phyloP scores from a whole-genome alignment of 139 green algal genomes.

The Astrephomene gubernaculifera region DNA sequence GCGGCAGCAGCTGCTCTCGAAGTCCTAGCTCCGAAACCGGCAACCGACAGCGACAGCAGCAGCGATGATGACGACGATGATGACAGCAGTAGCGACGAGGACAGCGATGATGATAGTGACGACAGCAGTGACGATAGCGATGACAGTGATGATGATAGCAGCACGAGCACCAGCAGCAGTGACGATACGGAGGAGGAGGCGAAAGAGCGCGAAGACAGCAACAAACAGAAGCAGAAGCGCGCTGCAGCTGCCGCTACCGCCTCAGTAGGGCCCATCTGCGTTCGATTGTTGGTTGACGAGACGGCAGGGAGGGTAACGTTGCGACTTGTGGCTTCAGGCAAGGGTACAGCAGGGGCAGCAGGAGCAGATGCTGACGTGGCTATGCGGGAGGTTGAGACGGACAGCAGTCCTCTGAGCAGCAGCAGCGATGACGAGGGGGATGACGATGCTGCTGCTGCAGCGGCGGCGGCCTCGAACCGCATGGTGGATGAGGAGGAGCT shows the following conservation, averaged over 20 bases:
- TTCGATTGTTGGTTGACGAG: background rate
- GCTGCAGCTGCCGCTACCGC: background rate
- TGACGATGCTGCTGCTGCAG: background rate
- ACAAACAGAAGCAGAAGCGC: no score
- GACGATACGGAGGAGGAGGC: background rate
- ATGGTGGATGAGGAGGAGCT: slow-evolving; percentile 37
- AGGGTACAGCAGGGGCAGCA: background rate
- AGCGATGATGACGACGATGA: slow-evolving; percentile 35
- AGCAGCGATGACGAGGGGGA: background rate
- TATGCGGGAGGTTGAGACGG: slow-evolving; percentile 47
- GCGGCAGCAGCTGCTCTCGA: slow-evolving; percentile 72
- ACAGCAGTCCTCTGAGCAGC: slow-evolving; percentile 34
- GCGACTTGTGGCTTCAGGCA: no score
- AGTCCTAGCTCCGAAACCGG: slow-evolving; percentile 50
- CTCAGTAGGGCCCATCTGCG: background rate
- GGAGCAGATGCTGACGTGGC: slow-evolving; percentile 9
- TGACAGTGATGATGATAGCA: slow-evolving; percentile 16
- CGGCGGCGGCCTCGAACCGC: background rate
- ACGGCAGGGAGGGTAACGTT: no score
- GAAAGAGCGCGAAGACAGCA: no score
- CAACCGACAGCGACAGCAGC: slow-evolving; percentile 8
- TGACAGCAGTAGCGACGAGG: slow-evolving; percentile 24
- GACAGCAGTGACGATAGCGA: background rate
- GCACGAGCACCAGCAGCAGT: background rate
- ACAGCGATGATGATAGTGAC: slow-evolving; percentile 42